Conservation (phyloP, 179 eudicot species). For the Actinidia chinensis region DNA sequence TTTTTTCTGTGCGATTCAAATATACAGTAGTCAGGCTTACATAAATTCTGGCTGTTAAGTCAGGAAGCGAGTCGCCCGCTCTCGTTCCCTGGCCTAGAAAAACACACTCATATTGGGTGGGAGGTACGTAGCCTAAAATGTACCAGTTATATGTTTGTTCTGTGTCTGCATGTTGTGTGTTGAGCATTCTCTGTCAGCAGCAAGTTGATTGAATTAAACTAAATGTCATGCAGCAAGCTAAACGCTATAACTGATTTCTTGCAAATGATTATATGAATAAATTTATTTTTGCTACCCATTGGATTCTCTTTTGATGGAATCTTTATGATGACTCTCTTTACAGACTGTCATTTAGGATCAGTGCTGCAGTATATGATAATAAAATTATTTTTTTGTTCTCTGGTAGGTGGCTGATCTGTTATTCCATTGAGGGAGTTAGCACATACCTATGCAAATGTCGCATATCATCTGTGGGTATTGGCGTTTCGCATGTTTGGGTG, state of each 20-base stretch:
- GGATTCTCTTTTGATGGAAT: no score
- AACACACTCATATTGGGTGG: not conserved
- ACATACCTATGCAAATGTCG: slow-evolving; percentile 97
- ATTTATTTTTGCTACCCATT: no score
- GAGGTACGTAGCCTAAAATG: no score
- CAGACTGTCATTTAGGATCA: slow-evolving; percentile 14
- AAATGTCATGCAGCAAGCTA: no score
- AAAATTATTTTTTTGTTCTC: slow-evolving; percentile 5
- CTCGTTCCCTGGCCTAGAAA: no score
- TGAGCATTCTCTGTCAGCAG: no score
- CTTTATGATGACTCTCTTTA: no score
- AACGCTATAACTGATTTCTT: no score
- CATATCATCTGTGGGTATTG: slow-evolving; percentile 96
- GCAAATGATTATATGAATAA: no score
- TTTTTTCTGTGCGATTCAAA: not conserved
- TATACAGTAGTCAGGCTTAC: not conserved
- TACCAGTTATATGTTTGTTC: not conserved
- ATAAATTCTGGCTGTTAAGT: no score
- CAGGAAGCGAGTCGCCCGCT: no score
- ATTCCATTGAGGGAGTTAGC: slow-evolving; percentile 94
- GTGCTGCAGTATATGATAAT: not conserved
- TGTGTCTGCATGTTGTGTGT: not conserved
- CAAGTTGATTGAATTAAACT: no score
- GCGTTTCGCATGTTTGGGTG: slow-evolving; percentile 99
- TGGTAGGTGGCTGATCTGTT: slow-evolving; percentile 92